Percentiles rank a stretch among this genome's conserved stretches.
Evolutionary conservation across 495 filamentous ascomycete genomes (phyloP).

Genomic region (Coniosporium apollinis): DNA sequence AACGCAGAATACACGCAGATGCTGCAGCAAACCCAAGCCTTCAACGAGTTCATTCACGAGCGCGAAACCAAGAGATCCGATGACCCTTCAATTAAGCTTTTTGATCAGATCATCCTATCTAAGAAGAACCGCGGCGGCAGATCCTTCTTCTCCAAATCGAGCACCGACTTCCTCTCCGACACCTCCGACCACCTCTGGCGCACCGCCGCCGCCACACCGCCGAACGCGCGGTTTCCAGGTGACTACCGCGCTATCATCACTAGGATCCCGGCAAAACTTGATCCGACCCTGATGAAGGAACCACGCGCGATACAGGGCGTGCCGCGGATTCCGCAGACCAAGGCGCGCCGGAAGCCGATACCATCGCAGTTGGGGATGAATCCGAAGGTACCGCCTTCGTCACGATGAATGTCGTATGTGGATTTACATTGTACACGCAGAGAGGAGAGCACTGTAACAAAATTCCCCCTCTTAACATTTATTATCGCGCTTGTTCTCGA

Average conservation of each 20-base stretch:
- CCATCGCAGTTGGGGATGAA: no score
- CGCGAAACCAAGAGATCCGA: constrained; percentile 50
- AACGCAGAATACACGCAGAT: constrained; percentile 76
- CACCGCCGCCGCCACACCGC: constrained; percentile 64
- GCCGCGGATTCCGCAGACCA: constrained; percentile 21
- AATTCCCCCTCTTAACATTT: no score
- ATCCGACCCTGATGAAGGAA: constrained; percentile 76
- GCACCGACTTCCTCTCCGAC: constrained; percentile 62
- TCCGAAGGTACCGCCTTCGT: no score
- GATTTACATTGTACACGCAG: no score
- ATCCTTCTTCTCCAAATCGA: constrained; percentile 26
- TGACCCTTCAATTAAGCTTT: constrained; percentile 63
- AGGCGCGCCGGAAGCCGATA: constrained; percentile 25
- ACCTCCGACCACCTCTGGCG: constrained; percentile 86
- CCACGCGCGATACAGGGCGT: constrained; percentile 27
- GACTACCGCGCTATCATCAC: constrained; percentile 42
- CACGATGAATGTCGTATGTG: no score
- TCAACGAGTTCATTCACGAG: constrained; percentile 94
- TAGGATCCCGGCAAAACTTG: constrained; percentile 66
- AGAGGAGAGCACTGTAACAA: no score
- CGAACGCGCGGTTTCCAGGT: constrained; percentile 53
- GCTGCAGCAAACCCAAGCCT: constrained; percentile 87
- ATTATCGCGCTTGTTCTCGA: no score
- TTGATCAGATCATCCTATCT: constrained; percentile 88
- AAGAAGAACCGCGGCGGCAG: constrained; percentile 72